A percentile compares a stretch with the other conserved stretches of the same genome.
Evolutionary conservation across 2,329 filamentous ascomycete species (phyloP).

Genomic region (Epichloe glyceriae): DNA sequence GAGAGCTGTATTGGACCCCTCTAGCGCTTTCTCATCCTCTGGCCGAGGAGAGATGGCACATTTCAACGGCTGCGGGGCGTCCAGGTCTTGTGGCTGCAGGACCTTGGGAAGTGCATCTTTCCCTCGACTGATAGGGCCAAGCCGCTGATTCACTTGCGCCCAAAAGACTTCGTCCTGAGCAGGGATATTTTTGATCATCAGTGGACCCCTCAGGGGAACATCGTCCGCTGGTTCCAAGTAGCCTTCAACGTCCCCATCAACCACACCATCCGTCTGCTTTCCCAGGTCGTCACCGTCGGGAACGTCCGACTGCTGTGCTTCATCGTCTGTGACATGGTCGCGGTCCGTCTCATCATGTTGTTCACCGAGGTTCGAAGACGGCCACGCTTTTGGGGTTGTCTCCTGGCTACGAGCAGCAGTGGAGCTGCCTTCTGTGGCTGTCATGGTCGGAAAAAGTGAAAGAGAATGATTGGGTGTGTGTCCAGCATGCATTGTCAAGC

Average conservation of each 20-base stretch:
- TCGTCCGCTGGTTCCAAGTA: conserved; percentile 30
- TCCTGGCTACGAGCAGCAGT: conserved; percentile 15
- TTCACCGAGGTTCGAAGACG: neutral
- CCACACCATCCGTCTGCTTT: neutral
- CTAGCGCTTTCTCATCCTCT: conserved; percentile 12
- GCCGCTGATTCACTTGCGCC: conserved; percentile 34
- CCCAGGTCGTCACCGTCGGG: neutral
- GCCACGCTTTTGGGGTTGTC: conserved; percentile 16
- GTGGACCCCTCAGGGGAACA: conserved; percentile 33
- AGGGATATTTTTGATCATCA: conserved; percentile 42
- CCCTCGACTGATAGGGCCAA: conserved; percentile 35
- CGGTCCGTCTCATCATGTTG: neutral
- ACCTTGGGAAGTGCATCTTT: conserved; percentile 34
- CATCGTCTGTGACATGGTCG: neutral
- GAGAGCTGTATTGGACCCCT: conserved; percentile 1
- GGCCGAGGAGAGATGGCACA: neutral
- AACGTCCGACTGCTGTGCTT: neutral
- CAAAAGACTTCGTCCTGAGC: conserved; percentile 44
- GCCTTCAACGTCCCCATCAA: conserved; percentile 11
- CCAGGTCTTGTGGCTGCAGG: conserved; percentile 12
- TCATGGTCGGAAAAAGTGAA: conserved; percentile 34
- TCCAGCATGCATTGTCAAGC: conserved; percentile 49
- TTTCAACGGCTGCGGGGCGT: conserved; percentile 1
- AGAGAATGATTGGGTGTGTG: conserved; percentile 50
- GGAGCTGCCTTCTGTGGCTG: conserved; percentile 24